Evolutionary conservation across 306 rosid genomes (phyloP).

Genomic region (Vachellia collinsii): DNA sequence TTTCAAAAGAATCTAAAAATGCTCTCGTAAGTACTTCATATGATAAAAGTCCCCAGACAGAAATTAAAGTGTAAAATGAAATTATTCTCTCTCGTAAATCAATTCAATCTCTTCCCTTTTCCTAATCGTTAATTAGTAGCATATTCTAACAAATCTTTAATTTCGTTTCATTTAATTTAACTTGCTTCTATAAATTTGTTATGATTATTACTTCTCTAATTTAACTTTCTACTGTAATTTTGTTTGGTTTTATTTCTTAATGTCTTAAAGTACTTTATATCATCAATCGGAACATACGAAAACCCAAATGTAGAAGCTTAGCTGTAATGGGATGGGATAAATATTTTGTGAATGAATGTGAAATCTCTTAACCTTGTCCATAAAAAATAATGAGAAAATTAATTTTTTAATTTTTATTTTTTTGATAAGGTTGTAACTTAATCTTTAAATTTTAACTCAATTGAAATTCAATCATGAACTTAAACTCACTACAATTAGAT

Average conservation of each 20-base stretch:
- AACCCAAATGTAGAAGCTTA: neutral
- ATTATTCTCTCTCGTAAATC: conserved; percentile 6
- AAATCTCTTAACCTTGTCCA: neutral
- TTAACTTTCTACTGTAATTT: neutral
- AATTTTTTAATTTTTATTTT: neutral
- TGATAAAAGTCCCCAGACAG: conserved; percentile 42
- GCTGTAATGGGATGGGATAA: neutral
- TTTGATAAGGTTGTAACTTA: too few relatives aligned
- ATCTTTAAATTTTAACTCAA: too few relatives aligned
- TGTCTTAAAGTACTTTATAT: neutral
- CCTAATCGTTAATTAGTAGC: neutral
- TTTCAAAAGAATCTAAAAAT: conserved; percentile 31
- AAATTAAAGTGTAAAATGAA: conserved; percentile 20
- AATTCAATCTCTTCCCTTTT: conserved; percentile 28
- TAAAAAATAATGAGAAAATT: neutral
- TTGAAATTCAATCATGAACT: too few relatives aligned
- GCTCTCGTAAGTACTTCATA: conserved; percentile 26
- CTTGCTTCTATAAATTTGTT: neutral
- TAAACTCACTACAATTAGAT: too few relatives aligned
- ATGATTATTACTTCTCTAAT: neutral
- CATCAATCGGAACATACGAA: neutral
- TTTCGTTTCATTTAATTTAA: neutral
- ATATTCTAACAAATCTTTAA: neutral
- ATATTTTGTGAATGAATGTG: neutral
- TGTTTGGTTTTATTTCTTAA: neutral